Conservation (phyloP, 305 asterid species). For the Solanum hybrid region DNA sequence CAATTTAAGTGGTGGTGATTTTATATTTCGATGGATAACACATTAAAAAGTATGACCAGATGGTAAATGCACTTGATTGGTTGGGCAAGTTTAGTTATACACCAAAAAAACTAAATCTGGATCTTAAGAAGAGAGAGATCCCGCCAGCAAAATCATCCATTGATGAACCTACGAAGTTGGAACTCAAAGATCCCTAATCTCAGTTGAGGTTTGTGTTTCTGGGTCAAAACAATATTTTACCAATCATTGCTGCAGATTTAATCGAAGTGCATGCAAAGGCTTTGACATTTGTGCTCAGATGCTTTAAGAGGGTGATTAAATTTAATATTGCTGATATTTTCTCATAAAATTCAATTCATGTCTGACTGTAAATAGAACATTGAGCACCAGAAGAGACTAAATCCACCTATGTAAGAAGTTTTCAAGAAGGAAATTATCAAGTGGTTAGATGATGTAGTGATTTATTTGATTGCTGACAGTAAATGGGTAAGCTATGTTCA, state of each 20-base stretch:
- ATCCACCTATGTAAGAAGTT: not conserved
- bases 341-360: not conserved
- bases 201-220: not conserved
- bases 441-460: not conserved
- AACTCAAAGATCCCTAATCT: not conserved
- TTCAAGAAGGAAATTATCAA: not conserved
- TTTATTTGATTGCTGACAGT: not conserved
- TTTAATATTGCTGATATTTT: no score
- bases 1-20: not conserved
- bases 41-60: not conserved
- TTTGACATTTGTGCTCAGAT: not conserved
- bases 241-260: not conserved
- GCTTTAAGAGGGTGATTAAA: not conserved
- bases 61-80: not conserved
- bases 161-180: not conserved
- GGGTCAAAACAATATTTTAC: not conserved
- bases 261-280: not conserved
- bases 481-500: not conserved
- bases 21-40: no score
- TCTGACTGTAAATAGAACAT: not conserved
- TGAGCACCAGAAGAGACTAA: not conserved
- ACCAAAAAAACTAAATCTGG: not conserved
- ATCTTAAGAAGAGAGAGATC: not conserved
- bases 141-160: not conserved
- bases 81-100: not conserved